Evolutionary conservation across 2,329 filamentous ascomycete genomes (phyloP).

Genomic region (Colletotrichum eleusines): DNA sequence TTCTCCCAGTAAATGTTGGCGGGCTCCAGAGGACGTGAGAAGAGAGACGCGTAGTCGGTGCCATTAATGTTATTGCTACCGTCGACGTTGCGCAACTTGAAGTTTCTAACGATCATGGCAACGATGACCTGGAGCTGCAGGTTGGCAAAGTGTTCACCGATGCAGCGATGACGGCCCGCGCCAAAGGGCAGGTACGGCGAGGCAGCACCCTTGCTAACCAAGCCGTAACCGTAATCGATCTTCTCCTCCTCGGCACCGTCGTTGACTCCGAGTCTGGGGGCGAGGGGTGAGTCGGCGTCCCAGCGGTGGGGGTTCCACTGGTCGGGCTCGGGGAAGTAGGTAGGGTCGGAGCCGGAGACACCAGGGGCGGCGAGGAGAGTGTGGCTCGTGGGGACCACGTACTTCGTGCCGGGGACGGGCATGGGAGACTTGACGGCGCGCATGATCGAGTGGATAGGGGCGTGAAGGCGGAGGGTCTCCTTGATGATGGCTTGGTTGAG

Average conservation of each 20-base stretch:
- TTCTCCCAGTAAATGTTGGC: slow-evolving; percentile 82
- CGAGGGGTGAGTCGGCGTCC: slow-evolving; percentile 74
- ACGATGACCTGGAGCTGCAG: slow-evolving; percentile 90
- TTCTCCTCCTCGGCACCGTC: slow-evolving; percentile 74
- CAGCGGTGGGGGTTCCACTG: slow-evolving; percentile 93
- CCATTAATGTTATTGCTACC: slow-evolving; percentile 76
- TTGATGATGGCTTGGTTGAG: slow-evolving; percentile 89
- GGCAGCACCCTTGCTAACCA: slow-evolving; percentile 89
- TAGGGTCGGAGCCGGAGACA: slow-evolving; percentile 77
- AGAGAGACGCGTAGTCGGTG: slow-evolving; percentile 77
- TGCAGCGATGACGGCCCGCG: slow-evolving; percentile 91
- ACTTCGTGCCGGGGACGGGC: slow-evolving; percentile 84
- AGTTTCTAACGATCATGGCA: slow-evolving; percentile 79
- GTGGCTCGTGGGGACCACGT: slow-evolving; percentile 83
- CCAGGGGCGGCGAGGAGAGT: slow-evolving; percentile 87
- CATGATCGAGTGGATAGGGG: slow-evolving; percentile 95
- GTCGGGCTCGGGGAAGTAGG: slow-evolving; percentile 85
- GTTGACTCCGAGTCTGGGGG: slow-evolving; percentile 58
- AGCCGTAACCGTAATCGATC: slow-evolving; percentile 92
- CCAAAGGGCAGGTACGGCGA: slow-evolving; percentile 96
- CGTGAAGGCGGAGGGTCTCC: slow-evolving; percentile 91
- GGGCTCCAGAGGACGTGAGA: slow-evolving; percentile 79
- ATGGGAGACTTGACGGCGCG: slow-evolving; percentile 92
- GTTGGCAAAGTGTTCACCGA: slow-evolving; percentile 97
- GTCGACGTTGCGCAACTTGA: slow-evolving; percentile 83